phyloP scores from a whole-genome alignment of 345 rosid species.

The Camelina laxa region DNA sequence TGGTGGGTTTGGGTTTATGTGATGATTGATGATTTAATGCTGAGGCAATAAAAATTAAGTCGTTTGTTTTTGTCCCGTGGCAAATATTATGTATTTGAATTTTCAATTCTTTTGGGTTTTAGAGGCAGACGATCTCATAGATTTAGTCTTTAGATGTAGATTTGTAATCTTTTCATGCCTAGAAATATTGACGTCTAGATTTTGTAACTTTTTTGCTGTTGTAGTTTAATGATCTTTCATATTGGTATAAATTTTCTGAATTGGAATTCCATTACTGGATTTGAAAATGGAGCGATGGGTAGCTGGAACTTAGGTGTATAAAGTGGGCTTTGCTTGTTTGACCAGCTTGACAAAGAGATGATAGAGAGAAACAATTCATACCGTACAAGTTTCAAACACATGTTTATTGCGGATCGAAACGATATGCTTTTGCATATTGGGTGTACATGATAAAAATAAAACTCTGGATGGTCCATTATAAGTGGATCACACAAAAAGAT shows the following conservation, averaged over 20 bases:
- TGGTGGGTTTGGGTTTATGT: constrained; percentile 40
- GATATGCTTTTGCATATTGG: not conserved
- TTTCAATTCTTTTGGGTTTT: constrained; percentile 25
- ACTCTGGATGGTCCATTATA: not conserved
- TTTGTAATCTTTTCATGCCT: constrained; percentile 13
- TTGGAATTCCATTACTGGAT: not conserved
- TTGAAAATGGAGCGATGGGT: not conserved
- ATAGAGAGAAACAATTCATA: not conserved
- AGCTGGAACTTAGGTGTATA: constrained; percentile 5
- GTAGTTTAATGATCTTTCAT: not conserved
- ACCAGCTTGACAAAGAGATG: constrained; percentile 20
- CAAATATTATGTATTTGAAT: constrained; percentile 25
- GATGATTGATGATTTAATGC: constrained; percentile 14
- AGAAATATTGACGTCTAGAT: not conserved
- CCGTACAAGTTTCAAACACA: constrained; percentile 37
- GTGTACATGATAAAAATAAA: not conserved
- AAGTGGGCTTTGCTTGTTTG: constrained; percentile 27
- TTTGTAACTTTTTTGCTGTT: not conserved
- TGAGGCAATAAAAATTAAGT: constrained; percentile 9
- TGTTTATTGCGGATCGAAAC: not conserved
- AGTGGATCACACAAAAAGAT: not conserved
- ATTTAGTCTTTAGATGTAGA: constrained; percentile 17
- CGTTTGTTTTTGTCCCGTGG: constrained; percentile 11
- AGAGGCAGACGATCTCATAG: constrained; percentile 11
- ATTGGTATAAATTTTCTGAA: not conserved